Evolutionary conservation across 2,329 filamentous ascomycete species (phyloP).

Genomic region (Botrytis pseudocinerea): DNA sequence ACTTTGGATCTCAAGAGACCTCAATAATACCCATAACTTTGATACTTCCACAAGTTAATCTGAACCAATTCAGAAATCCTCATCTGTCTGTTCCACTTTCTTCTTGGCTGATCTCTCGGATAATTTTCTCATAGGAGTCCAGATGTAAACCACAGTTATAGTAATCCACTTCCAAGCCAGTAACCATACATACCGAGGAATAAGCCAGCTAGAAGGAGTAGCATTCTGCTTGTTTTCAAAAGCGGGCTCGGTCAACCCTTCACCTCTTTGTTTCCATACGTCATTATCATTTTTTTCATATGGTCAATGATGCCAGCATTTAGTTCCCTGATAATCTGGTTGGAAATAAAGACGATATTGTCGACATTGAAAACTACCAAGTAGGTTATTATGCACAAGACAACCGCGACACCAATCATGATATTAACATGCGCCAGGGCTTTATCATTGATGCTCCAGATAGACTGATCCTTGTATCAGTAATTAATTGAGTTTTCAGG

Average conservation of each 20-base stretch:
- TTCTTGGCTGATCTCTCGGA: background rate
- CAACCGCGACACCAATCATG: background rate
- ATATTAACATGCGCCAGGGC: background rate
- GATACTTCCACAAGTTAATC: no score
- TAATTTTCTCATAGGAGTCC: background rate
- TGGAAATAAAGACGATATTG: background rate
- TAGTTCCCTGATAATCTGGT: background rate
- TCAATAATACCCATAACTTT: background rate
- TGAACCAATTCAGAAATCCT: background rate
- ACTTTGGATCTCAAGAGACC: background rate
- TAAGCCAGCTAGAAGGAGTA: background rate
- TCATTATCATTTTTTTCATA: background rate
- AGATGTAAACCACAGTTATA: background rate
- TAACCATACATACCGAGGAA: background rate
- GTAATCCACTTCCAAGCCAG: background rate
- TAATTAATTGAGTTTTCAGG: accelerated
- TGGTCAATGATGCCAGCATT: background rate
- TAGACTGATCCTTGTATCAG: background rate
- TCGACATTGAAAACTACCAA: background rate
- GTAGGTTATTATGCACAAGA: background rate
- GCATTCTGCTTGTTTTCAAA: background rate
- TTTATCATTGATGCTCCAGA: background rate
- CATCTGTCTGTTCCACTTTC: background rate
- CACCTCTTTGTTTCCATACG: background rate
- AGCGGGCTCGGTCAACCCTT: background rate